phyloP scores from a whole-genome alignment of 148 eudicot species.

The Suaeda aralocaspica region DNA sequence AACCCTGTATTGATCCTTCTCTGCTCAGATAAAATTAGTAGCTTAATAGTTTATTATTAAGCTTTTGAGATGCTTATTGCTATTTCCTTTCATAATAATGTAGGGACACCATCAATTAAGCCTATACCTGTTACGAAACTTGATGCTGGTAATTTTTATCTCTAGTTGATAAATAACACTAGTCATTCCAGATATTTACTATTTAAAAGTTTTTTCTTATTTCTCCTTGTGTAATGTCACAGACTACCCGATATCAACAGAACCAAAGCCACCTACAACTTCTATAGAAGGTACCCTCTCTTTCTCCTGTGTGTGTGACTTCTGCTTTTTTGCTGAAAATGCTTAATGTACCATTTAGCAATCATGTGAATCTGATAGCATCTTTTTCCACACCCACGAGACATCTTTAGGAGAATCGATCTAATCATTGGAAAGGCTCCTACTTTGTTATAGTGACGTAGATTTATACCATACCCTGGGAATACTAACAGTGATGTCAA shows the following conservation, averaged over 20 bases:
- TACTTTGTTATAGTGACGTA: neutral
- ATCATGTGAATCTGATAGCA: no score
- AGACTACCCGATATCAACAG: slow-evolving; percentile 9
- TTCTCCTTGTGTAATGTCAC: neutral
- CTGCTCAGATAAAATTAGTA: no score
- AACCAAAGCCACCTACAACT: neutral
- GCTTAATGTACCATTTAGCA: no score
- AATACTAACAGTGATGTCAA: neutral
- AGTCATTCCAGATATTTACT: neutral
- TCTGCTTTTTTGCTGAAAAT: neutral
- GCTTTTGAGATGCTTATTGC: neutral
- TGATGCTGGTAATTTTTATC: slow-evolving; percentile 9
- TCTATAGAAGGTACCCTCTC: slow-evolving; percentile 4
- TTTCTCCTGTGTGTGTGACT: neutral
- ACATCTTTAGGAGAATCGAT: no score
- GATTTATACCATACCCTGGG: neutral
- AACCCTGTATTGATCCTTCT: no score
- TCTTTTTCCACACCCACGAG: no score
- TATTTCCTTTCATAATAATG: neutral
- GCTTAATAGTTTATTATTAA: no score
- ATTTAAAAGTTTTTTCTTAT: neutral
- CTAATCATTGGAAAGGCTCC: neutral
- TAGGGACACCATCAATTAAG: slow-evolving; percentile 9
- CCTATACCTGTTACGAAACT: neutral
- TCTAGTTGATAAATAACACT: neutral